Conservation (phyloP, 1,139 yeast genomes). For the Debaryomyces udenii region DNA sequence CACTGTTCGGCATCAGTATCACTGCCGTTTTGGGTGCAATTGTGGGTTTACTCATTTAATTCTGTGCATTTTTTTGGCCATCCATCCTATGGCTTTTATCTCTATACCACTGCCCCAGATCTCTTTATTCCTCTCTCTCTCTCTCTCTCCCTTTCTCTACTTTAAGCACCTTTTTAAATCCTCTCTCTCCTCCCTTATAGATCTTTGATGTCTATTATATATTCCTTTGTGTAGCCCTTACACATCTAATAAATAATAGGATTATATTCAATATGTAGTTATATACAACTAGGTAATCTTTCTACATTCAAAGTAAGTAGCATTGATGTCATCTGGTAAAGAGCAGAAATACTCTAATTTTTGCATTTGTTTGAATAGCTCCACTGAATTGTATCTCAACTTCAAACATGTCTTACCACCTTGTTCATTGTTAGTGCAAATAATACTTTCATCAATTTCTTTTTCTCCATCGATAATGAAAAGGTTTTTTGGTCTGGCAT, state of each 20-base stretch:
- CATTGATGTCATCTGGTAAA: constrained; percentile 49
- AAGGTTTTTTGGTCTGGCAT: constrained; percentile 34
- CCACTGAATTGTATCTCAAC: constrained; percentile 39
- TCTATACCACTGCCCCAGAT: no score
- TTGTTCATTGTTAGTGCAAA: constrained; percentile 41
- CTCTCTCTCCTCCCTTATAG: background rate
- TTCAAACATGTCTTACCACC: constrained; percentile 54
- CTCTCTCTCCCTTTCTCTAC: background rate
- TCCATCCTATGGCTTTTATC: no score
- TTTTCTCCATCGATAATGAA: constrained; percentile 51
- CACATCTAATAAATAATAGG: constrained; percentile 7
- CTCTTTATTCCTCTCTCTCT: no score
- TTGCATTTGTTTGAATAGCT: constrained; percentile 51
- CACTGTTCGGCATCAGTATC: constrained; percentile 10
- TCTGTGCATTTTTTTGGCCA: no score
- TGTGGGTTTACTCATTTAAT: constrained; percentile 26
- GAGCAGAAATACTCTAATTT: constrained; percentile 48
- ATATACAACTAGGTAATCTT: constrained; percentile 27
- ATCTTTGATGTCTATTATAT: constrained; percentile 7
- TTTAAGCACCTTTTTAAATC: background rate
- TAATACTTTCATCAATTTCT: constrained; percentile 40
- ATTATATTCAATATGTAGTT: constrained; percentile 7
- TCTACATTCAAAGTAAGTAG: constrained; percentile 53
- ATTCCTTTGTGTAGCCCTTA: constrained; percentile 2
- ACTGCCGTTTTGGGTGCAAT: constrained; percentile 25